These are phyloP conservation scores for Candida labiduridarum DNA, from an alignment of 1,139 yeast species.

Conservation along the genomic window DNA sequence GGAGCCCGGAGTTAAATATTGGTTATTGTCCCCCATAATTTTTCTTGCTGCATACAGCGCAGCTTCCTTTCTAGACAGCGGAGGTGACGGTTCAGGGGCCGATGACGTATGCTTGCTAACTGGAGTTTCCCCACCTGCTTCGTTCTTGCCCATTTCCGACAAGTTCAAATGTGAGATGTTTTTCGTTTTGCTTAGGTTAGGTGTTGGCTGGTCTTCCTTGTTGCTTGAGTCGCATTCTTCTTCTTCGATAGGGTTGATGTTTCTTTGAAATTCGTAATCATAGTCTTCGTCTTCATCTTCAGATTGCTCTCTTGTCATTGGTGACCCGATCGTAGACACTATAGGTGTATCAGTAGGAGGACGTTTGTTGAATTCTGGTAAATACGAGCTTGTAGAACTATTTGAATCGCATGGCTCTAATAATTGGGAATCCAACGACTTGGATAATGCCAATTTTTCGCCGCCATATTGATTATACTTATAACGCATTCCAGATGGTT, in stretches of 20 bases:
- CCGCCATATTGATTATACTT: slow-evolving; percentile 16
- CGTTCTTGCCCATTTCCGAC: slow-evolving; percentile 28
- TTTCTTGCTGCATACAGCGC: slow-evolving; percentile 14
- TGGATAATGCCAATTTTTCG: slow-evolving; percentile 25
- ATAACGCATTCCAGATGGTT: slow-evolving; percentile 3
- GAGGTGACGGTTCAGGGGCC: slow-evolving; percentile 14
- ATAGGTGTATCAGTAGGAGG: slow-evolving; percentile 76
- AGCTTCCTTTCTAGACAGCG: slow-evolving; percentile 12
- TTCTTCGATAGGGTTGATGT: slow-evolving; percentile 9
- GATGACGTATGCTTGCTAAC: slow-evolving; percentile 6
- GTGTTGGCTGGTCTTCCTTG: slow-evolving; percentile 12
- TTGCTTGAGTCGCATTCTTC: slow-evolving; percentile 8
- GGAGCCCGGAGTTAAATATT: neutral
- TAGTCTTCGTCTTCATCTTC: slow-evolving; percentile 22
- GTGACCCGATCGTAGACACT: slow-evolving; percentile 57
- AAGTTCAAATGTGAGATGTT: slow-evolving; percentile 48
- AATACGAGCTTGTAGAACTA: slow-evolving; percentile 18
- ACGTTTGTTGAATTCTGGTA: slow-evolving; percentile 67
- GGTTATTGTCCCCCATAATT: neutral
- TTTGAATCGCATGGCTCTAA: slow-evolving; percentile 22
- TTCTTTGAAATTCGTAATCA: slow-evolving; percentile 9
- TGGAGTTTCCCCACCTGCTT: neutral
- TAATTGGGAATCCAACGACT: slow-evolving; percentile 33
- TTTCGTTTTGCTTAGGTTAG: slow-evolving; percentile 27
- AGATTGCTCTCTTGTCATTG: slow-evolving; percentile 38